These are phyloP conservation scores for Verticillium tricorpus DNA, from an alignment of 2,329 filamentous ascomycete genomes.

Conservation along the genomic window DNA sequence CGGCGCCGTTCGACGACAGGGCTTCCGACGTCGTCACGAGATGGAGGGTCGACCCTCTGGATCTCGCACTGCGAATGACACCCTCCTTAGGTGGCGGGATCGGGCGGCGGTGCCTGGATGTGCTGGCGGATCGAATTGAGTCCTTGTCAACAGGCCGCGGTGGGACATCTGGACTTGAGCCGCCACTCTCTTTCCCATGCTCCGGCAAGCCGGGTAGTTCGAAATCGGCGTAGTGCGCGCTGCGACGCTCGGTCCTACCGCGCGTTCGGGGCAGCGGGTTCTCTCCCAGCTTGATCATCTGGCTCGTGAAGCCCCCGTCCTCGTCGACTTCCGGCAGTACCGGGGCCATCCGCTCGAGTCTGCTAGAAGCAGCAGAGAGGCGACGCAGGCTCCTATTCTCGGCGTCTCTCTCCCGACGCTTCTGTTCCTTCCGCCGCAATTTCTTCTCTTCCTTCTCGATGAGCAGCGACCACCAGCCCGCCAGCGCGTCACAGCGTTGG, in stretches of 20 bases:
- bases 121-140: constrained; percentile 69
- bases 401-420: constrained; percentile 77
- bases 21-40: constrained; percentile 65
- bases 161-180: constrained; percentile 40
- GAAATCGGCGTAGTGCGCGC: constrained; percentile 59
- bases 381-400: constrained; percentile 76
- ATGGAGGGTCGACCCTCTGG: constrained; percentile 80
- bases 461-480: constrained; percentile 93
- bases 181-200: constrained; percentile 37
- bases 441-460: constrained; percentile 95
- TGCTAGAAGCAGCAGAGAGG: constrained; percentile 84
- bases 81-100: constrained; percentile 84
- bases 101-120: constrained; percentile 70
- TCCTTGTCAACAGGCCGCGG: constrained; percentile 78
- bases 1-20: constrained; percentile 27
- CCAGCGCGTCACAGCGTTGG: constrained; percentile 82
- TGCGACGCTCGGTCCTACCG: constrained; percentile 74
- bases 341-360: constrained; percentile 75
- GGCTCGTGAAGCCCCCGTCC: constrained; percentile 54
- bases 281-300: constrained; percentile 37
- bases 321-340: constrained; percentile 76
- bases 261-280: constrained; percentile 59
- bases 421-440: constrained; percentile 71
- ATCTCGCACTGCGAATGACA: constrained; percentile 61
- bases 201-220: constrained; percentile 79